phyloP scores from a whole-genome alignment of 345 rosid genomes.

The Ceriops tagal region DNA sequence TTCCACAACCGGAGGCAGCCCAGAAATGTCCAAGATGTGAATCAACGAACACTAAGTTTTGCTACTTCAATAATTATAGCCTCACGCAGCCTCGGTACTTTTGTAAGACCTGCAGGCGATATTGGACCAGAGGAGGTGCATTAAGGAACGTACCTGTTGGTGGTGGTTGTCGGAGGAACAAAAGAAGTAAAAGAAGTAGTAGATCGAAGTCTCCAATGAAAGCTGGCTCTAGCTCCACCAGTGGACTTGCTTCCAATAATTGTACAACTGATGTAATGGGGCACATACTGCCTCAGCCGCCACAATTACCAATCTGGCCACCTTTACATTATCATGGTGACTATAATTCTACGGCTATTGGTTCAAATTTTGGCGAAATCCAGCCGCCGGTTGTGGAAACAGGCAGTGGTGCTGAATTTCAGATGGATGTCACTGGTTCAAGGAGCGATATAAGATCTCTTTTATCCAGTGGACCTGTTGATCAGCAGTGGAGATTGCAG shows the following conservation, averaged over 20 bases:
- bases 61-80: constrained; percentile 74
- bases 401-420: constrained; percentile 25
- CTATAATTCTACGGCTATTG: constrained; percentile 28
- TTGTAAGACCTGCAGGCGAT: constrained; percentile 69
- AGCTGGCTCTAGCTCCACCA: constrained; percentile 24
- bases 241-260: constrained; percentile 31
- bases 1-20: constrained; percentile 54
- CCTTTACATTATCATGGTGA: constrained; percentile 38
- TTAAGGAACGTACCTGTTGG: constrained; percentile 71
- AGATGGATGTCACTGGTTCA: constrained; percentile 23
- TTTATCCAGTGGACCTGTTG: constrained; percentile 33
- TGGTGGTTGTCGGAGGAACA: constrained; percentile 60
- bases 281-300: constrained; percentile 23
- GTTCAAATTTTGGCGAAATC: constrained; percentile 35
- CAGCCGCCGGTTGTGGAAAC: constrained; percentile 15
- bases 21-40: constrained; percentile 68
- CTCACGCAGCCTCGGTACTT: constrained; percentile 79
- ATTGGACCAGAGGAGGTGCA: constrained; percentile 84
- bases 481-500: constrained; percentile 42
- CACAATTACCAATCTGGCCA: constrained; percentile 39
- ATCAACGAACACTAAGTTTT: constrained; percentile 65
- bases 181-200: constrained; percentile 48
- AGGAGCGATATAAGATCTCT: constrained; percentile 19
- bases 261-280: constrained; percentile 27
- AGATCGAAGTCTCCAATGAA: constrained; percentile 50